Percentiles rank a stretch among this genome's conserved stretches.
Evolutionary conservation across 2,329 filamentous ascomycete species (phyloP).

Genomic region (Ascochyta pisi): DNA sequence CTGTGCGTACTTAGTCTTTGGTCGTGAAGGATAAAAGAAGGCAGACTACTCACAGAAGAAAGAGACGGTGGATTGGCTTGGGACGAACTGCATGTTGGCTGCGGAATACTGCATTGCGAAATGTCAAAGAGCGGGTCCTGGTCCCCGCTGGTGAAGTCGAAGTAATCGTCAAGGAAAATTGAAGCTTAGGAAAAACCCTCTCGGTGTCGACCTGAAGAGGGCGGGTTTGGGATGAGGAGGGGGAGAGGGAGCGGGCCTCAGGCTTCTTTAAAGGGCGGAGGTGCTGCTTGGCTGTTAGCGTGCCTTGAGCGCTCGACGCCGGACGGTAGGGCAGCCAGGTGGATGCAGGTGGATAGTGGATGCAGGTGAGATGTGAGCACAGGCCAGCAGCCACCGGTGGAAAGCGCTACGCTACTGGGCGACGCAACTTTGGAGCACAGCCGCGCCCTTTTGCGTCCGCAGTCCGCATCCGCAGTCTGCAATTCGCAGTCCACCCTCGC

Average conservation of each 20-base stretch:
- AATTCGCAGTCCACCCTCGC: conserved; percentile 24
- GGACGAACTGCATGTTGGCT: conserved; percentile 29
- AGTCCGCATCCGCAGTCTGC: conserved; percentile 32
- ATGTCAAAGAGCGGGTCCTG: conserved; percentile 43
- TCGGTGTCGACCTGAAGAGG: conserved; percentile 42
- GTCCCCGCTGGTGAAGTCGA: conserved; percentile 47
- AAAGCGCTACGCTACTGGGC: conserved; percentile 6
- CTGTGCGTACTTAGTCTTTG: conserved; percentile 2
- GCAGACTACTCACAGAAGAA: conserved; percentile 29
- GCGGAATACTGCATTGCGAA: conserved; percentile 39
- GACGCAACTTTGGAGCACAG: conserved; percentile 29
- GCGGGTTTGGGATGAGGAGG: conserved; percentile 35
- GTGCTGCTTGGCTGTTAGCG: conserved; percentile 3
- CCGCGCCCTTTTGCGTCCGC: conserved; percentile 24
- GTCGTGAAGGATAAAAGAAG: neutral
- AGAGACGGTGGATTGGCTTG: conserved; percentile 24
- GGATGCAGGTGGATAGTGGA: neutral
- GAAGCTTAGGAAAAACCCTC: conserved; percentile 41
- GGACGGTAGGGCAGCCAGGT: too few species aligned
- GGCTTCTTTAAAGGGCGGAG: conserved; percentile 22
- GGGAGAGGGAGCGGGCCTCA: conserved; percentile 27
- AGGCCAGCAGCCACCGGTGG: neutral
- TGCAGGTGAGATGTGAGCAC: conserved; percentile 9
- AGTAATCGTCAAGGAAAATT: conserved; percentile 48
- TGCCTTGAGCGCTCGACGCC: neutral